These are phyloP conservation scores for Pterocarpus santalinus DNA, from an alignment of 306 rosid genomes.

Conservation along the genomic window DNA sequence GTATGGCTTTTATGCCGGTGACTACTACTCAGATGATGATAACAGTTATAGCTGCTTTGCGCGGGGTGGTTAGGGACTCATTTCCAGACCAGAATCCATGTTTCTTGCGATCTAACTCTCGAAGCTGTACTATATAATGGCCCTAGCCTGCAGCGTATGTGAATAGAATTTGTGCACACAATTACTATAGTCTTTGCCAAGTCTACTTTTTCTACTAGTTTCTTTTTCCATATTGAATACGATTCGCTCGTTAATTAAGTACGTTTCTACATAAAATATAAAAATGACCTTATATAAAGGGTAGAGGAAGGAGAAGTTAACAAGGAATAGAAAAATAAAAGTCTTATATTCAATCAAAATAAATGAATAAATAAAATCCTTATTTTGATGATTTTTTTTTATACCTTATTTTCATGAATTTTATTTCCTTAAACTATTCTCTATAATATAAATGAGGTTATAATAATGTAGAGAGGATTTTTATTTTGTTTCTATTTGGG, in stretches of 20 bases:
- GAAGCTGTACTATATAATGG: constrained; percentile 2
- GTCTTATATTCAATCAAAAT: background rate
- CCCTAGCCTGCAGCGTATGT: background rate
- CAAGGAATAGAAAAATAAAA: background rate
- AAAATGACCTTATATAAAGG: background rate
- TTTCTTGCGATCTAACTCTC: background rate
- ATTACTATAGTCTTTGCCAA: constrained; percentile 3
- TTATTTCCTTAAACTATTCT: background rate
- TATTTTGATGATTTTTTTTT: background rate
- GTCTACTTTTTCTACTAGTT: background rate
- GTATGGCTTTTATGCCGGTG: background rate
- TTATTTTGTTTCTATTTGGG: background rate
- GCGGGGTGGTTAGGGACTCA: constrained; percentile 10
- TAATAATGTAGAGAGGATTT: background rate
- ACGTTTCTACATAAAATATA: constrained; percentile 21
- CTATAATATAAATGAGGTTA: background rate
- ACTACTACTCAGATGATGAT: background rate
- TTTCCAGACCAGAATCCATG: background rate
- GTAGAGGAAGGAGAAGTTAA: background rate
- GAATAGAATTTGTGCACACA: background rate
- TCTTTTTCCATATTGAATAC: background rate
- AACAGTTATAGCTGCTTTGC: constrained; percentile 4
- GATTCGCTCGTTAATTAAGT: background rate
- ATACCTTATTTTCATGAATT: background rate
- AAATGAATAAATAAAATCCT: background rate